Evolutionary conservation across 1,139 yeast genomes (phyloP).

Genomic region (Scheffersomyces segobiensis): DNA sequence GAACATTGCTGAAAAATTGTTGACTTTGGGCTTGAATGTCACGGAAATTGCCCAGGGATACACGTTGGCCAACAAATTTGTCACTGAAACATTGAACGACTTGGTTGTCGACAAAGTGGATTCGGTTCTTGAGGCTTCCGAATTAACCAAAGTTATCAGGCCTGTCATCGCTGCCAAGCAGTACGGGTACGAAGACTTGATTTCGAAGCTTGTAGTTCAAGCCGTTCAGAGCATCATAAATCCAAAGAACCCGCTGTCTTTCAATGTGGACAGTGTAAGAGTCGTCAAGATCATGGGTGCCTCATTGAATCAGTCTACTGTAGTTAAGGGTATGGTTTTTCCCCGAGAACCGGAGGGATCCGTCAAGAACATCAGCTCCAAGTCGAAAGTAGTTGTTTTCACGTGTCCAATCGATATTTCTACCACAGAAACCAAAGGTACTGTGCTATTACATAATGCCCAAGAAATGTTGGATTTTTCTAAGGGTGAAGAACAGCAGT

Average conservation of each 20-base stretch:
- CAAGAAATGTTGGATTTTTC: conserved; percentile 95
- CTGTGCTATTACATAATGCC: conserved; percentile 92
- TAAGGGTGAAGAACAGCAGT: conserved; percentile 93
- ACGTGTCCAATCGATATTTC: conserved; percentile 94
- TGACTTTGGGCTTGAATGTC: conserved; percentile 84
- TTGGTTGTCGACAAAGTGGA: conserved; percentile 65
- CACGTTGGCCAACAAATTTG: conserved; percentile 76
- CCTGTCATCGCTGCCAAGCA: conserved; percentile 95
- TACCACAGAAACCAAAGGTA: conserved; percentile 95
- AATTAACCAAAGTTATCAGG: conserved; percentile 72
- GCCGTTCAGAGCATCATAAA: conserved; percentile 76
- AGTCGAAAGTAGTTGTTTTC: conserved; percentile 86
- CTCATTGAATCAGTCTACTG: conserved; percentile 69
- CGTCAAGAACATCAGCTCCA: conserved; percentile 57
- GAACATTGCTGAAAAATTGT: conserved; percentile 77
- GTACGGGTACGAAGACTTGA: conserved; percentile 79
- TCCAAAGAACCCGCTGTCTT: conserved; percentile 58
- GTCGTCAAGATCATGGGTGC: conserved; percentile 98
- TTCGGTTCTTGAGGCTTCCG: conserved; percentile 53
- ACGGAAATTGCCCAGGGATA: conserved; percentile 90
- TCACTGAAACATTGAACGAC: conserved; percentile 65
- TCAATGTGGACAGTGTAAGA: conserved; percentile 86
- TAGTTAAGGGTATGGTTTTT: conserved; percentile 96
- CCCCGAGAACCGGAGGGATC: conserved; percentile 96
- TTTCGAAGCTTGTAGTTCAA: conserved; percentile 79